Percentiles rank a stretch among this genome's conserved stretches.
Evolutionary conservation across 1,284 basidiomycete genomes (phyloP).

Genomic region (Cryptococcus maquisensis): DNA sequence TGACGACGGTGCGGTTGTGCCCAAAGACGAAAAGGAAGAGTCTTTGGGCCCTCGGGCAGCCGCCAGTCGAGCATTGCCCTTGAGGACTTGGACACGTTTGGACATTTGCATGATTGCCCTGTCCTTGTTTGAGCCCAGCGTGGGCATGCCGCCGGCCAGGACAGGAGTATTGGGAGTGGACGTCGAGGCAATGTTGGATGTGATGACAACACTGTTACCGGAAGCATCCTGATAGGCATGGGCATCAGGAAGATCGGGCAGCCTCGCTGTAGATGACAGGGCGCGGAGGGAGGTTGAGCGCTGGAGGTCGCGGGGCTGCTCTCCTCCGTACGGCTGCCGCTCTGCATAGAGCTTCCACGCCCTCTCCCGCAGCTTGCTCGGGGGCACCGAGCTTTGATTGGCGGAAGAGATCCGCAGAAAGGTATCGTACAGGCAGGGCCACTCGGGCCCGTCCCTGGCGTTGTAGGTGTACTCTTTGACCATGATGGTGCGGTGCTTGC

Average conservation of each 20-base stretch:
- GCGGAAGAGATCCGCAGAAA: slow-evolving; percentile 41
- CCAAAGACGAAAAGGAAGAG: background rate
- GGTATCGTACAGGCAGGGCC: slow-evolving; percentile 53
- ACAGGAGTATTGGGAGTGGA: slow-evolving; percentile 52
- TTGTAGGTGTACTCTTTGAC: slow-evolving; percentile 53
- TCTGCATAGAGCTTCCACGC: slow-evolving; percentile 42
- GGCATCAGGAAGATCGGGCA: slow-evolving; percentile 32
- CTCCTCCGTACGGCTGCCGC: slow-evolving; percentile 29
- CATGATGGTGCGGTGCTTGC: slow-evolving; percentile 60
- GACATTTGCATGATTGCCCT: slow-evolving; percentile 46
- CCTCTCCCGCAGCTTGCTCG: slow-evolving; percentile 36
- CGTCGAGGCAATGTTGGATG: slow-evolving; percentile 83
- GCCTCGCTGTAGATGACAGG: slow-evolving; percentile 25
- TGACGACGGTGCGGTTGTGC: background rate
- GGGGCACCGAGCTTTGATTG: slow-evolving; percentile 22
- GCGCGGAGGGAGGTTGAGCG: slow-evolving; percentile 32
- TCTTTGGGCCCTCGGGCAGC: slow-evolving; percentile 9
- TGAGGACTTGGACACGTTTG: slow-evolving; percentile 48
- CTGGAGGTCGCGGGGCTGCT: slow-evolving; percentile 29
- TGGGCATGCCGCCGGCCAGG: slow-evolving; percentile 21
- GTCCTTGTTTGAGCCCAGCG: slow-evolving; percentile 35
- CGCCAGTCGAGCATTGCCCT: slow-evolving; percentile 41
- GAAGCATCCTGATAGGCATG: slow-evolving; percentile 70
- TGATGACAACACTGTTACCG: slow-evolving; percentile 89
- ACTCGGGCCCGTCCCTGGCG: slow-evolving; percentile 48